phyloP scores from a whole-genome alignment of 257 asterid genomes.

The Scutellaria baicalensis region DNA sequence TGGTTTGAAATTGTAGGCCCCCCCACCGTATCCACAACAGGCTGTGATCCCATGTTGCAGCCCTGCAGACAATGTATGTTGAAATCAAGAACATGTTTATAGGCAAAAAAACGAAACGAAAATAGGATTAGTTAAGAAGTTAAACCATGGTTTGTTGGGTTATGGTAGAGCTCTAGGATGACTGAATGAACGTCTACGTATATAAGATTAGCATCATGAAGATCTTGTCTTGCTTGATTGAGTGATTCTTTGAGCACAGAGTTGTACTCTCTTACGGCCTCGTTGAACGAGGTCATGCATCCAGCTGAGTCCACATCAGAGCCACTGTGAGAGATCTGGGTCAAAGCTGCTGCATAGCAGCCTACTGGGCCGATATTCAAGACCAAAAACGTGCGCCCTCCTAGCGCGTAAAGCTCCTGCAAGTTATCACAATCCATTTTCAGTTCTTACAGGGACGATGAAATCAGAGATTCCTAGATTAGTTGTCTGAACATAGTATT shows the following conservation, averaged over 20 bases:
- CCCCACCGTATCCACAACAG: slow-evolving; percentile 74
- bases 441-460: no score
- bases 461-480: not conserved
- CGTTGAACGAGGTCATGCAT: slow-evolving; percentile 52
- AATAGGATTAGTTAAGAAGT: not conserved
- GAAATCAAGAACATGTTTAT: not conserved
- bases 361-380: slow-evolving; percentile 63
- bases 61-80: slow-evolving; percentile 26
- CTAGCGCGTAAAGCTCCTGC: slow-evolving; percentile 48
- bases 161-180: slow-evolving; percentile 43
- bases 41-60: slow-evolving; percentile 50
- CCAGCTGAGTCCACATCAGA: slow-evolving; percentile 52
- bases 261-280: slow-evolving; percentile 47
- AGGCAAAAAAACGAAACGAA: not conserved
- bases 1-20: slow-evolving; percentile 36
- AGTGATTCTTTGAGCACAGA: slow-evolving; percentile 36
- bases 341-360: slow-evolving; percentile 45
- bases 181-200: slow-evolving; percentile 42
- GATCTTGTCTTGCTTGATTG: slow-evolving; percentile 28
- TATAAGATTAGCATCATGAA: slow-evolving; percentile 30
- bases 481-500: not conserved
- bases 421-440: not conserved
- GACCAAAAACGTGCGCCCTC: slow-evolving; percentile 60
- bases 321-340: slow-evolving; percentile 26
- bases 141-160: slow-evolving; percentile 43